Evolutionary conservation across 768 basidiomycete species (phyloP).

Genomic region (Calocybe indica): DNA sequence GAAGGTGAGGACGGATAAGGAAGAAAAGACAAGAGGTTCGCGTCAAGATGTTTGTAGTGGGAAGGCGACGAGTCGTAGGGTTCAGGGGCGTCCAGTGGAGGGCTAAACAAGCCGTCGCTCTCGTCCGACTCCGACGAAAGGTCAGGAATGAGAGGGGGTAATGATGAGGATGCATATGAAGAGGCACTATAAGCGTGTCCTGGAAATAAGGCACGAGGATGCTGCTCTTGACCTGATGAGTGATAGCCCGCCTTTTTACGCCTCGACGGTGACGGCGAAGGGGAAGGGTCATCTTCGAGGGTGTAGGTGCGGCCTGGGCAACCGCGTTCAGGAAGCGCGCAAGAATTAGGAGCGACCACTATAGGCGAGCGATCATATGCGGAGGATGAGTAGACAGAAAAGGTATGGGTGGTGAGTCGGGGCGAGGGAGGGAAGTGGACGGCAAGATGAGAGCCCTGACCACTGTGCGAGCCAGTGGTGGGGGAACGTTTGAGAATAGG

Average conservation of each 20-base stretch:
- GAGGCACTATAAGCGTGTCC: constrained; percentile 9
- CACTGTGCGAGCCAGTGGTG: constrained; percentile 15
- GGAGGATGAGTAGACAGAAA: constrained; percentile 47
- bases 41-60: not conserved
- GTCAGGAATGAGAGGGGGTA: constrained; percentile 55
- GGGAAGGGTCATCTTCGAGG: constrained; percentile 29
- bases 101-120: constrained; percentile 45
- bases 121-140: constrained; percentile 61
- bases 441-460: constrained; percentile 20
- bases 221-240: constrained; percentile 22
- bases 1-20: constrained; percentile 12
- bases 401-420: constrained; percentile 39
- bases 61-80: constrained; percentile 11
- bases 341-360: constrained; percentile 63
- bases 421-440: constrained; percentile 53
- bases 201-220: constrained; percentile 35
- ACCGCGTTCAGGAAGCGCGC: constrained; percentile 74
- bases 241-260: constrained; percentile 22
- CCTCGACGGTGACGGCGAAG: constrained; percentile 7
- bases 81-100: constrained; percentile 19
- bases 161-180: constrained; percentile 18
- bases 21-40: not conserved
- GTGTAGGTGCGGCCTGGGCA: constrained; percentile 68
- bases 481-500: constrained; percentile 53
- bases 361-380: constrained; percentile 81